phyloP scores from a whole-genome alignment of 1,139 yeast species.

The Geotrichum siamense region DNA sequence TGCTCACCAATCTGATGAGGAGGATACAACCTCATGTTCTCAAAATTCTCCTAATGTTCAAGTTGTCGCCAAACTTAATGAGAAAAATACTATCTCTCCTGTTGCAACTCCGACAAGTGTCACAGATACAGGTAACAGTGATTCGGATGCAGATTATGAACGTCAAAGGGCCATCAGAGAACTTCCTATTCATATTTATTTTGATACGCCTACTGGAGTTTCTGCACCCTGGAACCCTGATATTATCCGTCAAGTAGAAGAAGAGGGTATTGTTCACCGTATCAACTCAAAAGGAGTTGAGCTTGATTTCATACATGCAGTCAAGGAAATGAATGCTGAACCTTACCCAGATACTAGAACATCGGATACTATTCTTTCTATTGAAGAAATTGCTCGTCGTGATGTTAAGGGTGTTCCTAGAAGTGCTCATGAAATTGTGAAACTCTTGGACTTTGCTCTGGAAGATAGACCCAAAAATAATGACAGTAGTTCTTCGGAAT shows the following conservation, averaged over 20 bases:
- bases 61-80: too few relatives aligned
- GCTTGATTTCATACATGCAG: conserved; percentile 58
- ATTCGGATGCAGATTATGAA: conserved; percentile 27
- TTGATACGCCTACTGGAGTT: conserved; percentile 8
- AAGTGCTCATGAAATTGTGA: conserved; percentile 30
- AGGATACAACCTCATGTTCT: too few relatives aligned
- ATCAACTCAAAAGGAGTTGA: conserved; percentile 67
- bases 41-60: too few relatives aligned
- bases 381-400: conserved; percentile 34
- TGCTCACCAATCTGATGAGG: background rate
- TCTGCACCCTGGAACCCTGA: background rate
- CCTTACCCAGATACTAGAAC: conserved; percentile 25
- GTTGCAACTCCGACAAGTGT: too few relatives aligned
- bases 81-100: too few relatives aligned
- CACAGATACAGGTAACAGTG: too few relatives aligned
- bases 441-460: conserved; percentile 39
- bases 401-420: conserved; percentile 33
- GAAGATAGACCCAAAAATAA: conserved; percentile 7
- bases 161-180: conserved; percentile 29
- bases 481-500: background rate
- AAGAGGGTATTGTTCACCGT: conserved; percentile 6
- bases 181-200: conserved; percentile 36
- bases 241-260: background rate
- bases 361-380: conserved; percentile 28
- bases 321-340: conserved; percentile 23